phyloP scores from a whole-genome alignment of 108 stramenopile genomes.

The Cyclotella cryptica region DNA sequence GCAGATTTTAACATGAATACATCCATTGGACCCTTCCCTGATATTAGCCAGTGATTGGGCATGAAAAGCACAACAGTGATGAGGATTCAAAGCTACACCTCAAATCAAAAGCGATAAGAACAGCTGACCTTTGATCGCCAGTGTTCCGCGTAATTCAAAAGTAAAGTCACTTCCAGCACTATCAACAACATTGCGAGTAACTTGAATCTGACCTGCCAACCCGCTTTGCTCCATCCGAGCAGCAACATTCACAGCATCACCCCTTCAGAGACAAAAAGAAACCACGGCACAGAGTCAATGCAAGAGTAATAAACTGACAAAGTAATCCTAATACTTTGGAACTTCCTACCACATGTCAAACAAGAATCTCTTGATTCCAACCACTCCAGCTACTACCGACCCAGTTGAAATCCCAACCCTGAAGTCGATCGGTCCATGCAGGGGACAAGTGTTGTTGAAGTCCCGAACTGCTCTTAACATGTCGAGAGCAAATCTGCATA shows the following conservation, averaged over 20 bases:
- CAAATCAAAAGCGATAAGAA: not conserved
- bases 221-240: conserved; percentile 64
- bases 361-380: conserved; percentile 58
- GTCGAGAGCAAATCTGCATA: conserved; percentile 66
- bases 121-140: conserved; percentile 3
- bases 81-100: no score
- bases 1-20: conserved; percentile 40
- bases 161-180: conserved; percentile 27
- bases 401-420: conserved; percentile 57
- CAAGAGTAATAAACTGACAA: not conserved
- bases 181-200: conserved; percentile 49
- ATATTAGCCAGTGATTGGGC: no score
- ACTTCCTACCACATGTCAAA: conserved; percentile 64
- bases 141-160: conserved; percentile 18
- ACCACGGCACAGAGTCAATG: not conserved
- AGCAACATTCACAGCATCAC: conserved; percentile 54
- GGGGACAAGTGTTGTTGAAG: conserved; percentile 34
- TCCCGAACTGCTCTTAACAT: conserved; percentile 46
- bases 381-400: conserved; percentile 61
- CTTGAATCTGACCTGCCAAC: conserved; percentile 55
- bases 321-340: not conserved
- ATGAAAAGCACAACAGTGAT: no score
- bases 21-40: conserved; percentile 10
- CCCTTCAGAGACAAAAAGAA: conserved; percentile 6
- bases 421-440: conserved; percentile 37